phyloP scores from a whole-genome alignment of 1,139 yeast genomes.

The Spathaspora sp. region DNA sequence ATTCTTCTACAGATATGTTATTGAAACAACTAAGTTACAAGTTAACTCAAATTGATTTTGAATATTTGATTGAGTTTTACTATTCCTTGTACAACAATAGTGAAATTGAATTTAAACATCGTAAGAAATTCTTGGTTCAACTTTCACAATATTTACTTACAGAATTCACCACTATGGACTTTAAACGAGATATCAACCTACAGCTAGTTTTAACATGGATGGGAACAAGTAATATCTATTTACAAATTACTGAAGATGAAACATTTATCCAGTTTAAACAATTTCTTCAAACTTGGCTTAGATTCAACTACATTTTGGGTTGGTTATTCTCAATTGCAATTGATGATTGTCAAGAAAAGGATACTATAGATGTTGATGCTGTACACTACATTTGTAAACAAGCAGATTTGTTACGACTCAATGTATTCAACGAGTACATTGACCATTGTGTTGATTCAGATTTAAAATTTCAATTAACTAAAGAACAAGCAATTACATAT shows the following conservation, averaged over 20 bases:
- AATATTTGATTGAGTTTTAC: slow-evolving; percentile 13
- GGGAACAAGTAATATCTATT: slow-evolving; percentile 15
- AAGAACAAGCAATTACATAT: slow-evolving; percentile 1
- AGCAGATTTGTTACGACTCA: slow-evolving; percentile 9
- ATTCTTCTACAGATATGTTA: slow-evolving; percentile 3
- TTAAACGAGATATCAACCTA: slow-evolving; percentile 5
- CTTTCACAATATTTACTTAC: slow-evolving; percentile 10
- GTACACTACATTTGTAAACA: slow-evolving; percentile 1
- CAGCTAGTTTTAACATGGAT: slow-evolving; percentile 10
- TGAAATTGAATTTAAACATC: slow-evolving; percentile 5
- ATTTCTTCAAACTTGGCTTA: slow-evolving; percentile 25
- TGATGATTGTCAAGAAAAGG: slow-evolving; percentile 4
- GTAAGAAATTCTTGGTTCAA: slow-evolving; percentile 11
- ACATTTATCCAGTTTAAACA: slow-evolving; percentile 16
- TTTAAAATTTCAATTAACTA: slow-evolving; percentile 5
- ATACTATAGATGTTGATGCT: background rate
- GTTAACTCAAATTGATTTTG: slow-evolving; percentile 10
- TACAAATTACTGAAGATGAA: slow-evolving; percentile 22
- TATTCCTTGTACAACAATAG: slow-evolving; percentile 6
- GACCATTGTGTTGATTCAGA: slow-evolving; percentile 2
- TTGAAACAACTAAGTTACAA: slow-evolving; percentile 9
- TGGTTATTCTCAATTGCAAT: slow-evolving; percentile 18
- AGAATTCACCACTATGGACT: slow-evolving; percentile 10
- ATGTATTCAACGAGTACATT: slow-evolving; percentile 6
- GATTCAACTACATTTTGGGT: slow-evolving; percentile 21